Evolutionary conservation across 2,329 filamentous ascomycete genomes (phyloP).

Genomic region (Rasamsonia emersonii): DNA sequence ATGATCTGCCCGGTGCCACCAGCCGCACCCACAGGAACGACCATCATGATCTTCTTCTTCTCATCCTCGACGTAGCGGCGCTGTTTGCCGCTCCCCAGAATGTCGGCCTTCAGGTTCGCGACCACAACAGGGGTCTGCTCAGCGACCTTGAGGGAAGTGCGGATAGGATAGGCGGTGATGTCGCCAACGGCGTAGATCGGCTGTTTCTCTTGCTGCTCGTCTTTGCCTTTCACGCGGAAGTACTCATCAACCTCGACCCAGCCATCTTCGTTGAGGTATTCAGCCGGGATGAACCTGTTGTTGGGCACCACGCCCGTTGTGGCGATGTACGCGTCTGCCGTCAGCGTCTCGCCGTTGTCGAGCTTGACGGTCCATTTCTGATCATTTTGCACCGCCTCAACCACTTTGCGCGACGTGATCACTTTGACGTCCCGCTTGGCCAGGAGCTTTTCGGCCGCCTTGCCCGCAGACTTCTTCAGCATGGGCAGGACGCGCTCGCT

Average conservation of each 20-base stretch:
- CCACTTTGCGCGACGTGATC: slow-evolving; percentile 26
- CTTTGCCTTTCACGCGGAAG: slow-evolving; percentile 17
- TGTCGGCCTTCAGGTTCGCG: slow-evolving; percentile 20
- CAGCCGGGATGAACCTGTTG: slow-evolving; percentile 42
- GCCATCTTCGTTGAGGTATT: slow-evolving; percentile 38
- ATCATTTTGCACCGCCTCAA: slow-evolving; percentile 23
- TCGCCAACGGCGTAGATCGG: slow-evolving; percentile 24
- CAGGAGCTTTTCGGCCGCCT: slow-evolving; percentile 39
- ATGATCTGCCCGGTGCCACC: slow-evolving; percentile 23
- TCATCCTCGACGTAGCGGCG: slow-evolving; percentile 15
- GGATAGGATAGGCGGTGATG: slow-evolving; percentile 20
- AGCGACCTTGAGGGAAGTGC: slow-evolving; percentile 17
- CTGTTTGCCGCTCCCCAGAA: slow-evolving; percentile 12
- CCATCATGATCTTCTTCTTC: slow-evolving; percentile 18
- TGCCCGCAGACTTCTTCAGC: slow-evolving; percentile 22
- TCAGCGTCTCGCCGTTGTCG: slow-evolving; percentile 38
- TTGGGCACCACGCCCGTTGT: slow-evolving; percentile 46
- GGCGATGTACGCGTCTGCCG: slow-evolving; percentile 46
- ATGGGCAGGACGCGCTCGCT: slow-evolving; percentile 18
- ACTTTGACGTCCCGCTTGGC: slow-evolving; percentile 40
- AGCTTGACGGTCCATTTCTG: slow-evolving; percentile 37
- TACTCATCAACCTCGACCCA: slow-evolving; percentile 41
- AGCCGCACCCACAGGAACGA: slow-evolving; percentile 19
- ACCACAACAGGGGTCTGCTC: slow-evolving; percentile 19
- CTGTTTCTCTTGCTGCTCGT: slow-evolving; percentile 3